Base-by-base conservation (phyloP, 177 flowering plant species). In the Vitis hybrid region DNA sequence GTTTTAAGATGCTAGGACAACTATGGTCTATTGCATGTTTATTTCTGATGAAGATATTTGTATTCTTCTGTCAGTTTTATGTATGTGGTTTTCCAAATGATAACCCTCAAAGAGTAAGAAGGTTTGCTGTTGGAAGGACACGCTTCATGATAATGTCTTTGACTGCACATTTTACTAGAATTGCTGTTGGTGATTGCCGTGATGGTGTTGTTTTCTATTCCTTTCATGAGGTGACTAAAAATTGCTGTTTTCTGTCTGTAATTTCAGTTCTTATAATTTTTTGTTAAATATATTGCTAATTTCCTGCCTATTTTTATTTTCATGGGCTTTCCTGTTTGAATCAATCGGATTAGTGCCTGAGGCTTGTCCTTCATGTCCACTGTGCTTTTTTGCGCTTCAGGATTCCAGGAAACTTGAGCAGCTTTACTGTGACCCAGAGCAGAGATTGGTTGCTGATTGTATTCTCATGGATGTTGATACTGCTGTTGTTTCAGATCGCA, bases 121-220 rank as follows among this genome's bases (percentile, higher is more conserved):
- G 77, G 77, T 75, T 81, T 63, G 88, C 99, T 76, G 76, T 74
- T 0, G 88, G 81, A 58, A 90, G 90, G 80, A 91, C 99, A 57
- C 93, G 98, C 39, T 91, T 88, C 74, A 82, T 85, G 79, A 85
- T 93, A 56, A 82, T 82, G 59, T 86, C 92, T 61, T 78, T 95
- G 86, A 83, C 92, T 65, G 68, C 97, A 50, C 81, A 86, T 58
- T 79, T 76, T 75, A 88, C 86, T 63, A 87, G 90, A 81, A 95
- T 93, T 79, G 98, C 92, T 67, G 97, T 95, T 74, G 97, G 98
- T 69, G 99, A 95, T 82, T 90, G 97, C 77, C 96, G 99, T 55
- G 99, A 95, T 89, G 99, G 99, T 26, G 72, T 95, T 73, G 92
- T 95, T 77, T 88, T 90, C 76, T 95, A 84, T 77, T 78, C 93